phyloP scores from a whole-genome alignment of 805 yeast genomes.

The Kregervanrija fluxuum region DNA sequence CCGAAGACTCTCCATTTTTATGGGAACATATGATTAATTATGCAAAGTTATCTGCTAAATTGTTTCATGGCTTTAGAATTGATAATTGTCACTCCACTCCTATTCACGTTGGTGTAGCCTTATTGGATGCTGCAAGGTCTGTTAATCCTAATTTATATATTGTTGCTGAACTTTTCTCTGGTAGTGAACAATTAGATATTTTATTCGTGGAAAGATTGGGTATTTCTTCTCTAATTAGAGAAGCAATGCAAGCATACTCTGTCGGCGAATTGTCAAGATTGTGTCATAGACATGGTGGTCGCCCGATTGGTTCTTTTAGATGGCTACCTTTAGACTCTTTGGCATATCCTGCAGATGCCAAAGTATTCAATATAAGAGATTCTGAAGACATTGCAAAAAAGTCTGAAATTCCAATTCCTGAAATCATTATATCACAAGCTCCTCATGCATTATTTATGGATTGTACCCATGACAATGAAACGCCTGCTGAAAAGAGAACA shows the following conservation, averaged over 20 bases:
- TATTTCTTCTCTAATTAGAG: slow-evolving; percentile 82
- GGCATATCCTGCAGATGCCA: slow-evolving; percentile 53
- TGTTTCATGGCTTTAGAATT: slow-evolving; percentile 83
- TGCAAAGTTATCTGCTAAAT: slow-evolving; percentile 58
- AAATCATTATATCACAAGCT: slow-evolving; percentile 54
- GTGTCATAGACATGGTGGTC: slow-evolving; percentile 89
- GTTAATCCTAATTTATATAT: slow-evolving; percentile 83
- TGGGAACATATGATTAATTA: slow-evolving; percentile 87
- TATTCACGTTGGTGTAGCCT: slow-evolving; percentile 82
- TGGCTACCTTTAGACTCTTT: slow-evolving; percentile 73
- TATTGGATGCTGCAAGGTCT: slow-evolving; percentile 80
- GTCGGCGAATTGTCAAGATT: slow-evolving; percentile 79
- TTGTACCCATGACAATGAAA: slow-evolving; percentile 94
- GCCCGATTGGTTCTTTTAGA: slow-evolving; percentile 87
- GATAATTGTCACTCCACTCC: slow-evolving; percentile 98
- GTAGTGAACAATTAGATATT: slow-evolving; percentile 86
- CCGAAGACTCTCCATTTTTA: slow-evolving; percentile 78
- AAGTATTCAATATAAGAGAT: slow-evolving; percentile 19
- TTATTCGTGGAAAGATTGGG: slow-evolving; percentile 88
- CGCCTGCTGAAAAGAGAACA: slow-evolving; percentile 82
- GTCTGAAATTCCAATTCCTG: slow-evolving; percentile 65
- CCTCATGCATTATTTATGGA: slow-evolving; percentile 97
- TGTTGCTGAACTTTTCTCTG: slow-evolving; percentile 91
- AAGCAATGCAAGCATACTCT: slow-evolving; percentile 95
- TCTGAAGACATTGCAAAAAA: slow-evolving; percentile 29